Conservation (phyloP, 495 filamentous ascomycete genomes). For the Lasiosphaeris hirsuta region DNA sequence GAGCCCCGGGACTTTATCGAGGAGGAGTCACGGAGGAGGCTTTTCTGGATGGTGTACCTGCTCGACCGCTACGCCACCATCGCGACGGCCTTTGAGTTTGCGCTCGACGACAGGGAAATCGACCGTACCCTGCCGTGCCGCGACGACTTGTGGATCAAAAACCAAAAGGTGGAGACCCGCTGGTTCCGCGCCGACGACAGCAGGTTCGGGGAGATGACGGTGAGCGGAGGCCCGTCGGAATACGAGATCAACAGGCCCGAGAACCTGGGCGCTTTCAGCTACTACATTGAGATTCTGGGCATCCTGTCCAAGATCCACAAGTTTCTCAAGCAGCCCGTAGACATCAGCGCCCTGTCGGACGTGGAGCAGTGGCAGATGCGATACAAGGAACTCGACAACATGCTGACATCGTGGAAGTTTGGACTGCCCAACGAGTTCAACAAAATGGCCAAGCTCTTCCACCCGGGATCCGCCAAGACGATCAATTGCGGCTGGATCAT, state of each 20-base stretch:
- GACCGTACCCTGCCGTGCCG: constrained; percentile 82
- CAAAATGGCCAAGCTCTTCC: constrained; percentile 71
- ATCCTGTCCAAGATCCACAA: constrained; percentile 81
- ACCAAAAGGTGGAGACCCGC: constrained; percentile 76
- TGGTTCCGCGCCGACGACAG: constrained; percentile 65
- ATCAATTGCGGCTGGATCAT: constrained; percentile 83
- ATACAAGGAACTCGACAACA: constrained; percentile 77
- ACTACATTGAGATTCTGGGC: constrained; percentile 81
- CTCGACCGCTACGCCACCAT: constrained; percentile 86
- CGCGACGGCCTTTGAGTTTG: constrained; percentile 86
- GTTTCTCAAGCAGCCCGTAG: constrained; percentile 82
- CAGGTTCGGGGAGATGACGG: constrained; percentile 24
- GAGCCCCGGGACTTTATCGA: constrained; percentile 83
- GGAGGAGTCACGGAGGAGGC: constrained; percentile 73
- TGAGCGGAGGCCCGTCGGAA: constrained; percentile 39
- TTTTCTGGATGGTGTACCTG: constrained; percentile 93
- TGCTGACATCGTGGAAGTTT: constrained; percentile 77
- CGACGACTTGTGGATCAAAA: constrained; percentile 79
- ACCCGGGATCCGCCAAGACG: constrained; percentile 57
- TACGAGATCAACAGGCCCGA: constrained; percentile 68
- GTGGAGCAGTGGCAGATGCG: constrained; percentile 85
- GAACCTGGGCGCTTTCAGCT: constrained; percentile 79
- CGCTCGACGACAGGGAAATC: constrained; percentile 81
- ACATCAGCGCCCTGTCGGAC: constrained; percentile 77
- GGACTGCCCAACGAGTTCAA: constrained; percentile 76